These are phyloP conservation scores for Phlebopus sp. DNA, from an alignment of 1,284 basidiomycete species.

Conservation along the genomic window DNA sequence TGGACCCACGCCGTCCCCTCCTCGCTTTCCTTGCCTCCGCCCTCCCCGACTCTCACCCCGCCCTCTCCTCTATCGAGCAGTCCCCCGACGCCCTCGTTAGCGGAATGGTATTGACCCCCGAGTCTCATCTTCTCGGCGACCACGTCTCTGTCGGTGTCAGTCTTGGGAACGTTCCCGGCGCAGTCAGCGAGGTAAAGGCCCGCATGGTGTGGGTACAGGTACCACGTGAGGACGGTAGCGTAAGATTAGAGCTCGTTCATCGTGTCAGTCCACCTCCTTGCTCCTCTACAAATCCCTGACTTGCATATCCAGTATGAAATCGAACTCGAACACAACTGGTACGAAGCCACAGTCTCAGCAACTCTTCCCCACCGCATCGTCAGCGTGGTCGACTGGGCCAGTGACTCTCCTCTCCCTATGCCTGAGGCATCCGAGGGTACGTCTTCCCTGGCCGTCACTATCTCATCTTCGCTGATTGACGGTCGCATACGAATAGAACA, in stretches of 20 bases:
- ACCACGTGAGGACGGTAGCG: constrained; percentile 50
- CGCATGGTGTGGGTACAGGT: constrained; percentile 72
- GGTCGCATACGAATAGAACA: constrained; percentile 21
- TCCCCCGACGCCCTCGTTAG: constrained; percentile 50
- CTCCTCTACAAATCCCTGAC: background rate
- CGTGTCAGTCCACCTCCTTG: constrained; percentile 17
- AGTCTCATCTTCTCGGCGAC: constrained; percentile 50
- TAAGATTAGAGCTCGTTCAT: constrained; percentile 57
- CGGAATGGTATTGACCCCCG: constrained; percentile 49
- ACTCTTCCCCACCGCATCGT: constrained; percentile 65
- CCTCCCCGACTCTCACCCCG: constrained; percentile 48
- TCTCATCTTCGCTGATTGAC: background rate
- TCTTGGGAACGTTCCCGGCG: constrained; percentile 56
- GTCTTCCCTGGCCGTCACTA: constrained; percentile 2
- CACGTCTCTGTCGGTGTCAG: constrained; percentile 35
- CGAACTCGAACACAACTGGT: constrained; percentile 88
- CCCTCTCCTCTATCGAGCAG: constrained; percentile 49
- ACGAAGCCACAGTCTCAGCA: constrained; percentile 69
- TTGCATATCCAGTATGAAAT: constrained; percentile 60
- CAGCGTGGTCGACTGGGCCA: constrained; percentile 82
- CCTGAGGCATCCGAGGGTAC: constrained; percentile 2
- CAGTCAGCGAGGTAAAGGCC: constrained; percentile 72
- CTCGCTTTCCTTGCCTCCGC: constrained; percentile 77
- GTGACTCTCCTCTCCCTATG: constrained; percentile 54
- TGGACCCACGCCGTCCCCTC: constrained; percentile 44